Evolutionary conservation across 495 filamentous ascomycete species (phyloP).

Genomic region (Immersiella caudata): DNA sequence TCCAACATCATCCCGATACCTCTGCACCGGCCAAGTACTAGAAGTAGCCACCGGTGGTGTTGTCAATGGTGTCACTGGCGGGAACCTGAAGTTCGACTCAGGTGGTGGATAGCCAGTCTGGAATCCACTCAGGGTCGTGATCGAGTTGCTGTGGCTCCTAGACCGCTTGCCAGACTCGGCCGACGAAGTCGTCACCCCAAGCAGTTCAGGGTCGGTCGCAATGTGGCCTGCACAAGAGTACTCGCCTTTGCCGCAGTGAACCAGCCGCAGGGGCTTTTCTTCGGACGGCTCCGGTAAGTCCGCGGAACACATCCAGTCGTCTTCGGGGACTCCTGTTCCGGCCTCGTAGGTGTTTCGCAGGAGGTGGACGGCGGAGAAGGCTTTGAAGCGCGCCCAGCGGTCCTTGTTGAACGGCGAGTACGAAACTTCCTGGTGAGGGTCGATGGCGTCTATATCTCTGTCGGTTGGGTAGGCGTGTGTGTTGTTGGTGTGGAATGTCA

Average conservation of each 20-base stretch:
- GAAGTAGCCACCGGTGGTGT: background rate
- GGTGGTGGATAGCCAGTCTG: background rate
- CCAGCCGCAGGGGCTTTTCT: slow-evolving; percentile 9
- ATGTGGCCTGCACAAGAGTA: slow-evolving; percentile 16
- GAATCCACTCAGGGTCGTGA: background rate
- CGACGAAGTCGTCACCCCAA: background rate
- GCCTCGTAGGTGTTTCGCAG: slow-evolving; percentile 22
- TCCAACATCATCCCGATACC: background rate
- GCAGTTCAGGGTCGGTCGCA: slow-evolving; percentile 3
- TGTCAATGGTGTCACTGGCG: background rate
- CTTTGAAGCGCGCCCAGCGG: slow-evolving; percentile 21
- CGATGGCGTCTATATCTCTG: background rate
- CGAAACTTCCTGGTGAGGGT: slow-evolving; percentile 9
- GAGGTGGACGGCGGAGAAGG: slow-evolving; percentile 18
- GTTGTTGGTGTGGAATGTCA: background rate
- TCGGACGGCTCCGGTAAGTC: slow-evolving; percentile 13
- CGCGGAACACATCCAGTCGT: slow-evolving; percentile 19
- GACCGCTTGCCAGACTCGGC: background rate
- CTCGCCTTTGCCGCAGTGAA: slow-evolving; percentile 6
- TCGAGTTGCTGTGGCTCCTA: background rate
- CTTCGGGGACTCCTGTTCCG: slow-evolving; percentile 14
- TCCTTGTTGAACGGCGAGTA: slow-evolving; percentile 14
- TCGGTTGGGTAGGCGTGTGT: background rate
- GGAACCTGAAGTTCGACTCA: background rate
- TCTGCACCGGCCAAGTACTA: background rate